Conservation (phyloP, 306 rosid genomes). For the Quillaja saponaria region DNA sequence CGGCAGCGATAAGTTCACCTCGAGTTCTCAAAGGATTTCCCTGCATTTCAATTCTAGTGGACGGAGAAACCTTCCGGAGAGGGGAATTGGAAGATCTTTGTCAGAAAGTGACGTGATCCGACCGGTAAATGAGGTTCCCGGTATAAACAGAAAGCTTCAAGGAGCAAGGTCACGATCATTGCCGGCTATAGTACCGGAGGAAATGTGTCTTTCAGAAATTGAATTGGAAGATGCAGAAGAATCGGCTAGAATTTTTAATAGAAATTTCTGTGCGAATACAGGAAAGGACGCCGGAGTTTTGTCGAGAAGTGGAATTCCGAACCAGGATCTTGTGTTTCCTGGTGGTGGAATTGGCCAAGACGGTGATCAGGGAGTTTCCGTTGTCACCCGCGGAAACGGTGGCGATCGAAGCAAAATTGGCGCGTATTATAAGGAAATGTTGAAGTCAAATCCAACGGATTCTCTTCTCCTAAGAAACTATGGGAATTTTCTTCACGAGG, state of each 20-base stretch:
- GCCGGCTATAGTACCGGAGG: constrained; percentile 38
- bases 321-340: constrained; percentile 21
- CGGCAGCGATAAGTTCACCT: constrained; percentile 28
- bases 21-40: constrained; percentile 41
- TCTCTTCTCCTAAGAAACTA: constrained; percentile 82
- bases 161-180: constrained; percentile 28
- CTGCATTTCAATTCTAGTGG: constrained; percentile 40
- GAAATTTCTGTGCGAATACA: not conserved
- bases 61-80: constrained; percentile 2
- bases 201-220: constrained; percentile 14
- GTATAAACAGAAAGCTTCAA: constrained; percentile 4
- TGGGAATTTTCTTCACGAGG: constrained; percentile 82
- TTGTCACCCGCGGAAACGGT: constrained; percentile 35
- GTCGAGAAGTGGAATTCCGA: constrained; percentile 26
- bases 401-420: constrained; percentile 53
- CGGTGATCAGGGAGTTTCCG: not conserved
- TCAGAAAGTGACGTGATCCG: constrained; percentile 39
- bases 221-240: not conserved
- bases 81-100: constrained; percentile 31
- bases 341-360: constrained; percentile 34
- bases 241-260: not conserved
- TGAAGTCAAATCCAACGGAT: constrained; percentile 69
- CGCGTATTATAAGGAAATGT: constrained; percentile 65
- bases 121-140: constrained; percentile 14
- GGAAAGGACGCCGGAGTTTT: not conserved